phyloP scores from a whole-genome alignment of 352 stramenopile species.

The Phytophthora aleatoria region DNA sequence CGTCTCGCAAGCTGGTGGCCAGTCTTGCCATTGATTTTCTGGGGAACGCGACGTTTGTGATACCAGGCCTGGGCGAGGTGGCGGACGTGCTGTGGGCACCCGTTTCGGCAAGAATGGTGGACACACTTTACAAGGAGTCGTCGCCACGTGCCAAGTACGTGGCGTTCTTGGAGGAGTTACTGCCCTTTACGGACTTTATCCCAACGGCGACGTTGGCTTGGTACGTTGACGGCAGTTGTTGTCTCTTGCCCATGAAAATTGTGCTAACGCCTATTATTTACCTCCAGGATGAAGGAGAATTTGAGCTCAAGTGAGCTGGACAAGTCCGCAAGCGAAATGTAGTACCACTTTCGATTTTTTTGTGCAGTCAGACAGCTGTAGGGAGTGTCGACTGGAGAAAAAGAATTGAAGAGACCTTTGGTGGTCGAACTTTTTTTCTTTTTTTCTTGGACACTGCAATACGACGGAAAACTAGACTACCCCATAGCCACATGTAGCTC shows the following conservation, averaged over 20 bases:
- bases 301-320: constrained; percentile 44
- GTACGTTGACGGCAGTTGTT: constrained; percentile 31
- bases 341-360: constrained; percentile 6
- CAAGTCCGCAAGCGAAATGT: constrained; percentile 28
- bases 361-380: constrained; percentile 12
- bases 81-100: constrained; percentile 94
- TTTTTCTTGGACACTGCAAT: not conserved
- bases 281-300: constrained; percentile 64
- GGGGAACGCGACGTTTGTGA: constrained; percentile 85
- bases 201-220: constrained; percentile 94
- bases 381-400: constrained; percentile 25
- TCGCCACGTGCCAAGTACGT: constrained; percentile 90
- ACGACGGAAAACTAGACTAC: not conserved
- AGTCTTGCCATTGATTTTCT: constrained; percentile 91
- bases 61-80: constrained; percentile 89
- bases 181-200: constrained; percentile 96
- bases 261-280: not conserved
- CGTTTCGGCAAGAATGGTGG: constrained; percentile 87
- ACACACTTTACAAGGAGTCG: constrained; percentile 90
- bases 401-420: constrained; percentile 15
- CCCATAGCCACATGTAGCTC: not conserved
- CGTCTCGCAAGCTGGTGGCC: constrained; percentile 61
- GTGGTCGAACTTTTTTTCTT: constrained; percentile 12
- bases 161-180: constrained; percentile 74
- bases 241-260: not conserved